Conservation (phyloP, 2,329 filamentous ascomycete species). For the Ascochyta rabiei region DNA sequence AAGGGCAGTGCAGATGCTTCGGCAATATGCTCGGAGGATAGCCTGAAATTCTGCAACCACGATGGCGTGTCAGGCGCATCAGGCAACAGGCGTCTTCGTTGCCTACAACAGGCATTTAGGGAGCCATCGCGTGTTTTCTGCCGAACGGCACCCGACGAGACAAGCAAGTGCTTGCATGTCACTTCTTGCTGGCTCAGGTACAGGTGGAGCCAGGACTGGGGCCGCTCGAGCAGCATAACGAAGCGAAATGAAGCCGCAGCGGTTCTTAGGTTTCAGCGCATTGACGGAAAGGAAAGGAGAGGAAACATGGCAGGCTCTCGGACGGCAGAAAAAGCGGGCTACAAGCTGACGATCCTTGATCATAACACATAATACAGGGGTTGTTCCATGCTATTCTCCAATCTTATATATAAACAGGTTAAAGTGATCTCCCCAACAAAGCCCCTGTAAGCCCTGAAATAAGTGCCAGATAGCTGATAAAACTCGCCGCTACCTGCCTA, state of each 20-base stretch:
- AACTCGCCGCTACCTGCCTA: too few relatives aligned
- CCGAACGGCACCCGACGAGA: slow-evolving; percentile 1
- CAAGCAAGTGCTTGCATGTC: slow-evolving; percentile 6
- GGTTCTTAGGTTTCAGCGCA: slow-evolving; percentile 5
- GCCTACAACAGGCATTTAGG: neutral
- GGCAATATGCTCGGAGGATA: neutral
- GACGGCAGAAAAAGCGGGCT: too few relatives aligned
- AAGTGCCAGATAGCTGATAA: too few relatives aligned
- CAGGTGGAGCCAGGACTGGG: neutral
- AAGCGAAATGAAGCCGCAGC: slow-evolving; percentile 1
- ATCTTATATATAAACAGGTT: too few relatives aligned
- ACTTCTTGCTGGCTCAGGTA: neutral
- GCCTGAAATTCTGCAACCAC: neutral
- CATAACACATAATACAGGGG: too few relatives aligned
- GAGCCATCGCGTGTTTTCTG: neutral
- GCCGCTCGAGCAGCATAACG: neutral
- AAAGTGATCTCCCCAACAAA: too few relatives aligned
- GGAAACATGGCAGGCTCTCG: neutral
- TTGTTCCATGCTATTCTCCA: too few relatives aligned
- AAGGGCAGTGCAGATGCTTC: neutral
- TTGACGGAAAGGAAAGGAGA: too few relatives aligned
- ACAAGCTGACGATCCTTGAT: too few relatives aligned
- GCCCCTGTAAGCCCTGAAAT: too few relatives aligned
- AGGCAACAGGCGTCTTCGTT: neutral
- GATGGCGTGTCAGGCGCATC: neutral